Evolutionary conservation across 495 filamentous ascomycete genomes (phyloP).

Genomic region (Cetradonia linearis): DNA sequence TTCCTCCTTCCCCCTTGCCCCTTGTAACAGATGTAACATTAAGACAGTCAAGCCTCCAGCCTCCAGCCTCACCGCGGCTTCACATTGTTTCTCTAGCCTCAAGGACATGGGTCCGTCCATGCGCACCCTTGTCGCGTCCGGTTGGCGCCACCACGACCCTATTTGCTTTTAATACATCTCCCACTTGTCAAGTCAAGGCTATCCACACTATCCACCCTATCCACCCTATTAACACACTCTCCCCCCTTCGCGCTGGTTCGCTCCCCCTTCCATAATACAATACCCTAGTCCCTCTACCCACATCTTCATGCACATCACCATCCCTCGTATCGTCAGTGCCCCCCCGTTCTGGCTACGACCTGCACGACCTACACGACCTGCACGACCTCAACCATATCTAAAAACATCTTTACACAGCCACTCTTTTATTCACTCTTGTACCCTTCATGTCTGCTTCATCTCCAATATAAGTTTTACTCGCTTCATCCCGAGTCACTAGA

Average conservation of each 20-base stretch:
- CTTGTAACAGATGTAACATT: background rate
- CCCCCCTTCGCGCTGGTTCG: background rate
- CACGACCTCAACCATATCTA: constrained; percentile 18
- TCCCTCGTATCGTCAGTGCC: constrained; percentile 6
- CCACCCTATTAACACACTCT: constrained; percentile 10
- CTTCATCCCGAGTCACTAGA: constrained; percentile 4
- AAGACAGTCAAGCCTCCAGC: constrained; percentile 2
- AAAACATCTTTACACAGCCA: constrained; percentile 23
- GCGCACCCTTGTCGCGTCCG: constrained; percentile 1
- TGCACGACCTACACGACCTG: constrained; percentile 19
- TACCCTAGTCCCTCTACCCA: constrained; percentile 7
- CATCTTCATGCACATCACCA: background rate
- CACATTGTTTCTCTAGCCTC: background rate
- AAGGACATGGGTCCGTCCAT: constrained; percentile 8
- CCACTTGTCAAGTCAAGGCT: too few relatives aligned
- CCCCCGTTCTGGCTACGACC: constrained; percentile 9
- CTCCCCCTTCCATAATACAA: background rate
- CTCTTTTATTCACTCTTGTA: constrained; percentile 9
- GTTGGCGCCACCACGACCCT: constrained; percentile 11
- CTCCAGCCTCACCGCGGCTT: too few relatives aligned
- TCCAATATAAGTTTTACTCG: background rate
- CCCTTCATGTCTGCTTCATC: constrained; percentile 11
- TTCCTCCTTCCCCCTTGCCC: background rate
- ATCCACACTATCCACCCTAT: background rate
- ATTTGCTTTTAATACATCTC: constrained; percentile 11